A percentile compares a stretch with the other conserved stretches of the same genome.
phyloP scores from a whole-genome alignment of 139 green algal genomes.

The Tetratostichococcus sp. region DNA sequence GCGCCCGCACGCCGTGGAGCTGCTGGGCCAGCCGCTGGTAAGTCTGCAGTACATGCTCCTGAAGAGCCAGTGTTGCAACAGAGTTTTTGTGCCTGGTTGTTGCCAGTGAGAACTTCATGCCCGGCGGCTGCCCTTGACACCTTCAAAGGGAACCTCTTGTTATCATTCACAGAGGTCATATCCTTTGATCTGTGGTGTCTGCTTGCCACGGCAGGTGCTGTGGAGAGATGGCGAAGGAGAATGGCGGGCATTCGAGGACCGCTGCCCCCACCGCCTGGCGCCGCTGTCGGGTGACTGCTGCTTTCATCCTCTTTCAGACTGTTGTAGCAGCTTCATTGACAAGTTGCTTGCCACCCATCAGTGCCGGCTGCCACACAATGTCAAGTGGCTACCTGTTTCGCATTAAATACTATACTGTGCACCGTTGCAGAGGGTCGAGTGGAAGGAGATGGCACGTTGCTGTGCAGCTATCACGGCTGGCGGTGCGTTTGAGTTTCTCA shows the following conservation, averaged over 20 bases:
- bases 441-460: slow-evolving; percentile 38
- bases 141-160: too few species aligned
- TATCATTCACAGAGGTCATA: neutral
- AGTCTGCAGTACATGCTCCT: neutral
- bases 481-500: slow-evolving; percentile 8
- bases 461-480: slow-evolving; percentile 60
- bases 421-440: slow-evolving; percentile 50
- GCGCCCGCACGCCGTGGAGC: slow-evolving; percentile 13
- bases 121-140: too few species aligned
- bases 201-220: slow-evolving; percentile 16
- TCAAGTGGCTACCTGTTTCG: neutral
- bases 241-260: slow-evolving; percentile 40
- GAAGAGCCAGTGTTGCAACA: too few species aligned
- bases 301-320: neutral
- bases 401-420: too few species aligned
- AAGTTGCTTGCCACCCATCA: too few species aligned
- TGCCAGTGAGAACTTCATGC: too few species aligned
- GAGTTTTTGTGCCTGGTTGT: too few species aligned
- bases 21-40: slow-evolving; percentile 42
- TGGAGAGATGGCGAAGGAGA: slow-evolving; percentile 29
- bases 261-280: slow-evolving; percentile 56
- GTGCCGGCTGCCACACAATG: too few species aligned
- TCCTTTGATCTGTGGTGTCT: neutral
- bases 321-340: too few species aligned
- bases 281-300: slow-evolving; percentile 32